Evolutionary conservation across 164 flowering plant species (phyloP).

Genomic region (Chloranthus sessilifolius): DNA sequence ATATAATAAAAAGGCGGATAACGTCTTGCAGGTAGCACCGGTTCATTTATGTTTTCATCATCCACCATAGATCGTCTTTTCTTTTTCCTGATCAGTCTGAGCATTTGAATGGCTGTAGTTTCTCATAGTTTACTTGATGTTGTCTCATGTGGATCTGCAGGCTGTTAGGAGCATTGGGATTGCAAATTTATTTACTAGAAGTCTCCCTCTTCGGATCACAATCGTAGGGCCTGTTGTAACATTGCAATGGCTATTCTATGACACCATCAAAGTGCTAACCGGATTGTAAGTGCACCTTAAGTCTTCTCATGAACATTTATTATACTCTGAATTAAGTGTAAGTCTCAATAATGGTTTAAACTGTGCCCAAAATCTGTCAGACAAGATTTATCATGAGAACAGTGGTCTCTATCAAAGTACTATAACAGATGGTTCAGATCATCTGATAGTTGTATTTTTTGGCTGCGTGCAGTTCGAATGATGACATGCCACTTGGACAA

Average conservation of each 20-base stretch:
- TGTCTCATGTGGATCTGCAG: constrained; percentile 27
- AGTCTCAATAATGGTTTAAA: too few species aligned
- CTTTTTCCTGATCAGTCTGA: too few species aligned
- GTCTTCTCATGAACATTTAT: not conserved
- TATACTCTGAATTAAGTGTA: too few species aligned
- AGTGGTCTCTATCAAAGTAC: not conserved
- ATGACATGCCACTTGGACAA: not conserved
- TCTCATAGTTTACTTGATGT: not conserved
- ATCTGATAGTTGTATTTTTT: not conserved
- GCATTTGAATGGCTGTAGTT: too few species aligned
- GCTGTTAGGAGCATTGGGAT: constrained; percentile 74
- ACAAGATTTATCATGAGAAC: not conserved
- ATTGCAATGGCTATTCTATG: constrained; percentile 84
- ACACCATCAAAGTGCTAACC: constrained; percentile 64
- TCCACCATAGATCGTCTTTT: too few species aligned
- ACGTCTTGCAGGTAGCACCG: constrained; percentile 42
- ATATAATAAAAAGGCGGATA: constrained; percentile 60
- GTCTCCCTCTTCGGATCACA: constrained; percentile 71
- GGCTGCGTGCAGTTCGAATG: not conserved
- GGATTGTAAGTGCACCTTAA: constrained; percentile 63
- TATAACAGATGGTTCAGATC: not conserved
- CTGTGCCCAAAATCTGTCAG: too few species aligned
- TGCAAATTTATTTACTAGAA: constrained; percentile 69
- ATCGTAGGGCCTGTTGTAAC: constrained; percentile 83
- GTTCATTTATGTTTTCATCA: not conserved